Evolutionary conservation across 139 green algal species (phyloP), one percentile per base, ranked within the genome.

Genomic region (Chlorella sp.): DNA sequence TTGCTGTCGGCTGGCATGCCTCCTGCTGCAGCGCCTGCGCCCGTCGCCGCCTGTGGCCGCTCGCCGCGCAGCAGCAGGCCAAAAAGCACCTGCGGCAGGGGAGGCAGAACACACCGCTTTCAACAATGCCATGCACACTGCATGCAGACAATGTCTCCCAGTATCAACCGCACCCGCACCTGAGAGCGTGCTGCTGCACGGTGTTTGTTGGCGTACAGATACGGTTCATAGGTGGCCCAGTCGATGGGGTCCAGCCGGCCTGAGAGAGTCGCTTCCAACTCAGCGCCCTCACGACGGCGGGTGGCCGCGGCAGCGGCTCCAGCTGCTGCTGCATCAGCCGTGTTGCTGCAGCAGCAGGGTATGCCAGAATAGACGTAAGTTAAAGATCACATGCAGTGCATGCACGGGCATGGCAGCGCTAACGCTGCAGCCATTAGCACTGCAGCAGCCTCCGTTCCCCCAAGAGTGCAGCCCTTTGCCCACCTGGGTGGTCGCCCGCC

Each of bases 201-300:
- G 21, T 87, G 73, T 70, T 94, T 91, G 86, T 96, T 96, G 62
- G 78, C 55, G 93, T 96, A 98, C 16, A 99, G 86, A 89, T 98
- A 94, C 0, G 91, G 89, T 90, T 99, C 96, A 87, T 99, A 99
- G 47, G 96, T 99, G 34, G 97, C 97, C 97, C 97, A 99, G 85
- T 99, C 97, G 64, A 99, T 99, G 63, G 97, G 97, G 86, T 99
- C 97, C 64, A 99, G 93, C 51, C 65, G 11, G 17, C 68, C 87
- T 86, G 93, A 85, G 81, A 96, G 81, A 81, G 85, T 28, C 63
- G 85, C 83, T 83, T 96, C 90, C 74, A 95, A 71, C 0, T 57
- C 57, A 15, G 60, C 26, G 20, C 67, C 36, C 44, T 88, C 62
- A 16, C 80, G 72, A 57, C 81, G 87, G 28, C 91, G 81, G 36